Base-by-base conservation (phyloP, 257 asterid species). In the Solanum pimpinellifolium region DNA sequence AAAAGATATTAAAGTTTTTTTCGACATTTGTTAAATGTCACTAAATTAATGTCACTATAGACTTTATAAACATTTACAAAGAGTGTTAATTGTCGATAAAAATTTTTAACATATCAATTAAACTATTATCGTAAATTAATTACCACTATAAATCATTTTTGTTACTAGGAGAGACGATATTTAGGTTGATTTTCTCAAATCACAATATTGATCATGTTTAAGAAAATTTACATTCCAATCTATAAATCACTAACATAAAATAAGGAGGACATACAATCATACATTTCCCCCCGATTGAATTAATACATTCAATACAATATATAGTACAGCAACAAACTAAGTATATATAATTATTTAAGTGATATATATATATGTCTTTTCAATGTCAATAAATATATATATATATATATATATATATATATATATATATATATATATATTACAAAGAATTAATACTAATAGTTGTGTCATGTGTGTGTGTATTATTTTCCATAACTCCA, bases 401-500 rank as follows among this genome's bases (percentile, higher is more conserved):
- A 31, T 42, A 42, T 74, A 13, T 14, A 49, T 52, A 52, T 78
- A 27, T 31, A 31, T 31, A 31, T 33, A 33, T 31, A 29, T 29
- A 31, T 42, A 42, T 74, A 13, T 14, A 49, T 52, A 52, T 78
- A 27, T 31, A 31, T 31, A 31, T 33, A 33, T 31, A 29, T 44
- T 44, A 78, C 41, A 78, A 78, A 78, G 65, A 78, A 76, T 76
- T 74, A 8, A 5, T 16, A 8, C 11, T 16, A 66, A 69, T 69
- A 68, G 75, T 68, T 68, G 39, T 52, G 11, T 37, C 39, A 37
- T 56, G 10, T 23, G 2, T n/a, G 15, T 74, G 6, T 46, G 23
- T 5, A 27, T 87, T 90, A 90, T 88, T 93, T 92, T 49, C 89
- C 92, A 77, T 92, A 94, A 81, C 94, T 94, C 98, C 99, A 96